phyloP scores from a whole-genome alignment of 2,329 filamentous ascomycete genomes.

The Gliomastix tumulicola region DNA sequence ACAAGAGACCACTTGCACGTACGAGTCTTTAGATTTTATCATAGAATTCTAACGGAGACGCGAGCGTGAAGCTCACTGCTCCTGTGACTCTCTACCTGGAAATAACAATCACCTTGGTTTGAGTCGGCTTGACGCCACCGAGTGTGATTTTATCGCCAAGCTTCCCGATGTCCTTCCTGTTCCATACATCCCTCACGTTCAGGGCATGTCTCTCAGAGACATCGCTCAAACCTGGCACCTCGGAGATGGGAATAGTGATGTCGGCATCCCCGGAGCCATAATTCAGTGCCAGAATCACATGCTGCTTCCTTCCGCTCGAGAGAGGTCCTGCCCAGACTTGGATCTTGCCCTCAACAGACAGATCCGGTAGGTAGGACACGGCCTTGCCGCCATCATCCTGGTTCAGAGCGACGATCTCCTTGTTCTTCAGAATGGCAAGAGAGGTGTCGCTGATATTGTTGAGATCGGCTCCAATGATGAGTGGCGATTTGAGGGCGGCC shows the following conservation, averaged over 20 bases:
- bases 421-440: conserved; percentile 12
- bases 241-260: background rate
- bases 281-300: background rate
- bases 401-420: conserved; percentile 18
- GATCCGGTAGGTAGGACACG: conserved; percentile 12
- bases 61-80: background rate
- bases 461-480: conserved; percentile 32
- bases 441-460: conserved; percentile 11
- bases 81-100: background rate
- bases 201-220: background rate
- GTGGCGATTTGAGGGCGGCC: conserved; percentile 35
- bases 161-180: background rate
- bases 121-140: background rate
- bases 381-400: conserved; percentile 23
- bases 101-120: background rate
- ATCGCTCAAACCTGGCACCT: background rate
- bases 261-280: background rate
- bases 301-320: conserved; percentile 3
- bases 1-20: background rate
- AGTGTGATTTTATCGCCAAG: background rate
- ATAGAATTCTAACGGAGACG: background rate
- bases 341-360: conserved; percentile 12
- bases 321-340: conserved; percentile 19
- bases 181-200: background rate
- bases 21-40: background rate